These are phyloP conservation scores for Fusarium sp. DNA, from an alignment of 2,329 filamentous ascomycete species.

Conservation along the genomic window DNA sequence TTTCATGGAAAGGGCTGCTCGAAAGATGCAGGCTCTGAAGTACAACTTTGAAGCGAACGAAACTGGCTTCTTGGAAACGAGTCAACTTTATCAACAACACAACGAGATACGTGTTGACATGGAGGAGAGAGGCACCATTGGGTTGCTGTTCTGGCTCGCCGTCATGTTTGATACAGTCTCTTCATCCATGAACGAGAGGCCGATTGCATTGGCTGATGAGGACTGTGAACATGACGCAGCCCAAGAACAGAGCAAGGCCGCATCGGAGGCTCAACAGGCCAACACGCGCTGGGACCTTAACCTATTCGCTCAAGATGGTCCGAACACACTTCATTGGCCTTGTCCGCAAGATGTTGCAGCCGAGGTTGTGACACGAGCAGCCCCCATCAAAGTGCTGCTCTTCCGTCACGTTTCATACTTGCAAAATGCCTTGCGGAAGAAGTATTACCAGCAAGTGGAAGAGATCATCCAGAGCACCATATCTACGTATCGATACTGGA, in stretches of 20 bases:
- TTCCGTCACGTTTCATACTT: slow-evolving; percentile 66
- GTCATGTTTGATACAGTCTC: slow-evolving; percentile 70
- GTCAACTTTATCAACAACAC: neutral
- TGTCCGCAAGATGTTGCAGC: slow-evolving; percentile 64
- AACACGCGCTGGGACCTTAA: slow-evolving; percentile 30
- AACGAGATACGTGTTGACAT: slow-evolving; percentile 2
- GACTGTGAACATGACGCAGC: slow-evolving; percentile 50
- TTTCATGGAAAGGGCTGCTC: slow-evolving; percentile 38
- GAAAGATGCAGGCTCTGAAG: slow-evolving; percentile 41
- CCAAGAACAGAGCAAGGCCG: neutral
- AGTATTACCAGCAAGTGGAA: slow-evolving; percentile 55
- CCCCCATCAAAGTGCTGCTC: slow-evolving; percentile 68
- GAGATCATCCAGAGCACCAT: slow-evolving; percentile 60
- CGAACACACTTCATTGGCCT: slow-evolving; percentile 58
- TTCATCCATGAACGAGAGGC: slow-evolving; percentile 60
- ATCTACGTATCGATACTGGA: slow-evolving; percentile 66
- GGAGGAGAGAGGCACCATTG: slow-evolving; percentile 57
- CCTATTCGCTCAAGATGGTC: slow-evolving; percentile 40
- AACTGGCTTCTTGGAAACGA: slow-evolving; percentile 12
- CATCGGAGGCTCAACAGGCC: neutral
- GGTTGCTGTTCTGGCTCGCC: slow-evolving; percentile 68
- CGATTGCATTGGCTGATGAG: slow-evolving; percentile 51
- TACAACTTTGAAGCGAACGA: slow-evolving; percentile 37
- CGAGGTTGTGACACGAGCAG: slow-evolving; percentile 61
- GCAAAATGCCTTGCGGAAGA: slow-evolving; percentile 61